Evolutionary conservation across 768 basidiomycete genomes (phyloP), one percentile per base, ranked within the genome.

Genomic region (Termitomyces titanicus): DNA sequence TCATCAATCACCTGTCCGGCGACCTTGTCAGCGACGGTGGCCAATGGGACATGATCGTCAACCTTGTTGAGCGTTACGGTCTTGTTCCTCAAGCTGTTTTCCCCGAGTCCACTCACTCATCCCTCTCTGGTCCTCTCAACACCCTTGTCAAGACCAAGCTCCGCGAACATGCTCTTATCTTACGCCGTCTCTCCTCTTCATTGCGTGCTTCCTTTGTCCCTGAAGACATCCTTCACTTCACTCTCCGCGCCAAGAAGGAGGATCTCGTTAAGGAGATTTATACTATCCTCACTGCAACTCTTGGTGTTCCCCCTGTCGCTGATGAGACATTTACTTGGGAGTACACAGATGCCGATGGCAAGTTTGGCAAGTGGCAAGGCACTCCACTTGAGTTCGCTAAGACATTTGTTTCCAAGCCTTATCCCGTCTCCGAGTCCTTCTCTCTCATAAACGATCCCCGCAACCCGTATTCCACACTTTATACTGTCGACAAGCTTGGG

Each of bases 361-460:
- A 90, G 72, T 76, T 80, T 24, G 78, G 79, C 29, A 77, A 75
- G 50, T 92, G 94, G 86, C 83, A 83, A 51, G 88, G 92, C 31
- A 94, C 89, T 1, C 86, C 96, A 2, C 64, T 79, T 46, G 88
- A 94, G 55, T 96, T 91, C 70, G 90, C 88, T 72, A 80, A 81
- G 68, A 70, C 78, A 22, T 89, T 86, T 65, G 79, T 78, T 5
- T 74, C 76, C 55, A 79, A 79, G 57, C 79, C 81, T 47, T 82
- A 80, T 64, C 68, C 81, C 20, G 85, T 86, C 2, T 66, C 76
- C 3, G 89, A 94, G 24, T 86, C 80, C 2, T 96, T 98, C 79
- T 96, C 94, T 35, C 80, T 98, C 12, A 93, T 98, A 69, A 88
- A 98, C 64, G 96, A 98, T 67, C 95, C 96, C 10, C 82, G 96